Evolutionary conservation across 2,329 filamentous ascomycete genomes (phyloP).

Genomic region (Niveomyces coronatus): DNA sequence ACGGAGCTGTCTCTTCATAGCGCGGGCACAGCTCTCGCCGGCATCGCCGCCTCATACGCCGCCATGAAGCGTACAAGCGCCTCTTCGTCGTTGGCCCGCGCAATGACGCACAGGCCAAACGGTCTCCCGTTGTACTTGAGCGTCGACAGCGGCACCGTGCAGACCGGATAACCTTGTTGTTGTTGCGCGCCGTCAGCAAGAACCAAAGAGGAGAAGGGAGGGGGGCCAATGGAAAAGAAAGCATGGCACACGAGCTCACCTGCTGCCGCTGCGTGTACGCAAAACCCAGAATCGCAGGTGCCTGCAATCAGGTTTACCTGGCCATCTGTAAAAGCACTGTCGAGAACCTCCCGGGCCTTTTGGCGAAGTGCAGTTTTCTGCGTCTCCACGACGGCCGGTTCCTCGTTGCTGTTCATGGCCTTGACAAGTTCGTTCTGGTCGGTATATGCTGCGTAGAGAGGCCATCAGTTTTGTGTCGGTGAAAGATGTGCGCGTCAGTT

Average conservation of each 20-base stretch:
- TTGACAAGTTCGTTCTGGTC: constrained; percentile 14
- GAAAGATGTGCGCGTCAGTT: too few relatives aligned
- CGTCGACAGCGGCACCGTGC: constrained; percentile 10
- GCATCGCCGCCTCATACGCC: constrained; percentile 10
- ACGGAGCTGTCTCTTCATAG: too few relatives aligned
- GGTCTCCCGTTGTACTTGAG: constrained; percentile 12
- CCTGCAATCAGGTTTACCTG: constrained; percentile 10
- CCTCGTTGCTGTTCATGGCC: constrained; percentile 9
- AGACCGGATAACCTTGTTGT: constrained; percentile 9
- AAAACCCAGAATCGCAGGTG: constrained; percentile 11
- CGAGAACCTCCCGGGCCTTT: constrained; percentile 5
- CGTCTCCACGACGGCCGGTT: neutral
- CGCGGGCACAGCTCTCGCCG: constrained; percentile 6
- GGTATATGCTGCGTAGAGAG: constrained; percentile 12
- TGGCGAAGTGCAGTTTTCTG: neutral
- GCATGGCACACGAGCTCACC: constrained; percentile 3
- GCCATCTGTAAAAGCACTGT: constrained; percentile 5
- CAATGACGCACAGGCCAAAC: constrained; percentile 12
- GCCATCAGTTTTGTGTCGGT: too few relatives aligned
- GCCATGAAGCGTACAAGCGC: constrained; percentile 11
- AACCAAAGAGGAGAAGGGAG: too few relatives aligned
- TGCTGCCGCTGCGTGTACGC: constrained; percentile 12
- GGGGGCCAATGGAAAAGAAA: constrained; percentile 3
- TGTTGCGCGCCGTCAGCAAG: too few relatives aligned
- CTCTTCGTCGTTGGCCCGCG: constrained; percentile 10